Base-by-base conservation (phyloP, 306 rosid genomes). In the Inga leiocalycina region DNA sequence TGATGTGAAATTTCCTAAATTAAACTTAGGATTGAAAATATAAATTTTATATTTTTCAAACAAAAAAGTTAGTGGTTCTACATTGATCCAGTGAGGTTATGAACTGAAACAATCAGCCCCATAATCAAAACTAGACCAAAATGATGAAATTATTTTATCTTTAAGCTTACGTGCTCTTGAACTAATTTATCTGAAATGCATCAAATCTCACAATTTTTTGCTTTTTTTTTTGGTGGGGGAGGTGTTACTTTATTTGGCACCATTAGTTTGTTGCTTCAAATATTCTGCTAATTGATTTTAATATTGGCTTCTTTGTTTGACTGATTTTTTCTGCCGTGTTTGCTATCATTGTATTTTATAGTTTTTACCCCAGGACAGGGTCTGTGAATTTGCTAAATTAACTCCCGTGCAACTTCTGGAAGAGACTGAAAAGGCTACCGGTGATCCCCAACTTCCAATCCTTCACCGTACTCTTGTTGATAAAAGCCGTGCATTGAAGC, bases 291-390 rank as follows among this genome's bases (percentile, higher is more conserved):
- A 15, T 71, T 20, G 30, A 56, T 41, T 77, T 82, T 16, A 51
- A n/a, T 27, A 37, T 76, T 72, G 13, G 78, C 45, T 69, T 79
- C 22, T 71, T 24, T 79, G 66, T 37, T 62, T 80, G 49, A 83
- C 43, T 86, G 51, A 48, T 74, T 30, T 57, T 35, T 65, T 68
- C 32, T 61, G 61, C 54, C 9, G 76, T 73, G 57, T 66, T 80
- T 85, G 24, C 81, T 81, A 71, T 44, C 69, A 19, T 20, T 71
- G 85, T 70, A n/a, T 68, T 81, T 83, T 64, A 79, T 79, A 96
- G 98, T 92, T 96, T 83, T 89, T 96, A 80, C 98, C 99, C 5
- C 99, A 96, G 85, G 99, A 96, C 84, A 90, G 97, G 87, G 99
- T 93, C 84, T 93, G 95, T 84, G 99, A 94, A 83, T 96, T 96